Conservation (phyloP, 257 asterid species). For the Capsicum rhomboideum region DNA sequence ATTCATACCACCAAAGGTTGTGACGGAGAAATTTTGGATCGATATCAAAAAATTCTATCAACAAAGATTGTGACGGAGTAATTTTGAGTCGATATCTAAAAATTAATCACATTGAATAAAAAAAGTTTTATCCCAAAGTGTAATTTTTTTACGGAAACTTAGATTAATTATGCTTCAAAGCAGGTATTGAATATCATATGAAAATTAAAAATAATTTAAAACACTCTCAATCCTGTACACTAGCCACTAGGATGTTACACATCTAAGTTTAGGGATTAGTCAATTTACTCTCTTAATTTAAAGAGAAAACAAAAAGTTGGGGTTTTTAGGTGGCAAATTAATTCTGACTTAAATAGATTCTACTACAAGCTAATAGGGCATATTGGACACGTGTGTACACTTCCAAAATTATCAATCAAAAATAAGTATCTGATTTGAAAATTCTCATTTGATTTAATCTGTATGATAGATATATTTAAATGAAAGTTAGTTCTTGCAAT, state of each 20-base stretch:
- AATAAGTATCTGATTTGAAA: neutral
- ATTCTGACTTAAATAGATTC: neutral
- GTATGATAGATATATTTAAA: neutral
- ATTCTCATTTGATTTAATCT: neutral
- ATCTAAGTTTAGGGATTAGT: neutral
- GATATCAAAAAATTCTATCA: neutral
- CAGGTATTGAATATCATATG: accelerated
- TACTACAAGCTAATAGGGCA: neutral
- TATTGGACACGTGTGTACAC: neutral
- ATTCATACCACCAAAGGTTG: neutral
- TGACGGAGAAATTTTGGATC: neutral
- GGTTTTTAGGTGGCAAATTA: neutral
- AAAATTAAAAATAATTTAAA: too few species aligned
- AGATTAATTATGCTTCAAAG: too few species aligned
- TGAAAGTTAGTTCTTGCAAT: neutral
- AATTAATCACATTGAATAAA: neutral
- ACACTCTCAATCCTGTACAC: neutral
- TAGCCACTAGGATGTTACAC: neutral
- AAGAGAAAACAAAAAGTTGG: neutral
- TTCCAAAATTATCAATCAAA: neutral
- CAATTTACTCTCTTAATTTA: neutral
- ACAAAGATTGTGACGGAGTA: too few species aligned
- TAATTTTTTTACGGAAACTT: too few species aligned
- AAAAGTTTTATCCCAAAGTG: neutral
- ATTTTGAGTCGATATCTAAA: neutral